Base-by-base conservation (phyloP, 495 filamentous ascomycete species). In the Parachaetomium inaequale region DNA sequence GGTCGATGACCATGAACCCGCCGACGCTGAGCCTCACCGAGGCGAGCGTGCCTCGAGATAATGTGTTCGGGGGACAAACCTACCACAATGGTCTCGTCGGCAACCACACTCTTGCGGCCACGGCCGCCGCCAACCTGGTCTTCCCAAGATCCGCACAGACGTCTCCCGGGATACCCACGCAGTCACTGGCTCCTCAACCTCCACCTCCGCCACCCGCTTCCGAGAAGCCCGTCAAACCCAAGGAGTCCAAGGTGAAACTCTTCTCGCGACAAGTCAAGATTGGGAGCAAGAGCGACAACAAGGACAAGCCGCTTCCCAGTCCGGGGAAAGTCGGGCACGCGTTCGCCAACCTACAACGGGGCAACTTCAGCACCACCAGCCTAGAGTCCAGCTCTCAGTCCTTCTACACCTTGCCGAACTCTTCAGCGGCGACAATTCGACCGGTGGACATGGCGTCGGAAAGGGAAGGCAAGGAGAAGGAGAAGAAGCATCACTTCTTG, bases 231-330 rank as follows among this genome's bases (percentile, higher is more conserved):
- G 76, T 76, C 25, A 87, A 87, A 68, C 81, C 85, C 26, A 89
- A 93, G 74, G 91, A 90, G 75, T 90, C 89, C 23, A 95, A 93
- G 76, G 91, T 92, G 74, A 96, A 95, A 75, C 80, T 96, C 7
- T 96, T 96, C 71, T 93, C 90, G 2, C 88, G 93, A 62, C 91
- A 91, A 4, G 92, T 91, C 70, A 90, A 88, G 71, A 90, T 93
- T 51, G 85, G 84, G 11, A 88, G 90, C 56, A 87, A 85, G 55
- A 86, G 87, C 50, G 90, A 94, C 42, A 68, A 78, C 15, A 90
- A 88, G 70, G 83, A 88, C 21, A 84, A 85, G 59, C 84, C 86
- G 4, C 74, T 92, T 21, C 90, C 92, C 1, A 95, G 91, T 42
- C 92, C 92, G 4, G 88, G 85, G 58, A 96, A 94, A 78, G 83